phyloP scores from a whole-genome alignment of 768 basidiomycete genomes.

The Pholiota microspora region DNA sequence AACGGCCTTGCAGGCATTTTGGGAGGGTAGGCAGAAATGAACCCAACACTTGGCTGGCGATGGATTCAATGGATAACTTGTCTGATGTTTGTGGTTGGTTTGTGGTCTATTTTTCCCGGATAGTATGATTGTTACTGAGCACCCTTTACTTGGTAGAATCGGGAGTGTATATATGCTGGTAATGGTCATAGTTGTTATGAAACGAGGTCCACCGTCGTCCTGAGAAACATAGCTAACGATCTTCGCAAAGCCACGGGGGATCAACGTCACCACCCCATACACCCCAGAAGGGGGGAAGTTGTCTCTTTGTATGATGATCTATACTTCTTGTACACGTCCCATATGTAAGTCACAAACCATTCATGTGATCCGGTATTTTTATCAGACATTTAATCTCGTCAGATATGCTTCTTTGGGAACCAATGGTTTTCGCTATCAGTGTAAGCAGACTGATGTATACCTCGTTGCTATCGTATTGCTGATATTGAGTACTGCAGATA shows the following conservation, averaged over 20 bases:
- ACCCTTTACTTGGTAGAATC: not conserved
- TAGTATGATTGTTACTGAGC: not conserved
- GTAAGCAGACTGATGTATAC: not conserved
- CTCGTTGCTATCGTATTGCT: too few species aligned
- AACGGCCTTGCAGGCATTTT: not conserved
- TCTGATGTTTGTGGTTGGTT: constrained; percentile 53
- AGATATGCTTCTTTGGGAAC: not conserved
- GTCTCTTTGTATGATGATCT: not conserved
- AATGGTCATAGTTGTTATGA: not conserved
- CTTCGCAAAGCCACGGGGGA: not conserved
- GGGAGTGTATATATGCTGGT: not conserved
- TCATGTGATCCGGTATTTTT: too few species aligned
- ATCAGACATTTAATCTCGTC: not conserved
- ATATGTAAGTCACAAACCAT: not conserved
- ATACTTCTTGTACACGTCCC: not conserved
- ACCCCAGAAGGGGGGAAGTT: not conserved
- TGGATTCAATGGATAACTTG: constrained; percentile 89
- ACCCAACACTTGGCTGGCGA: constrained; percentile 60
- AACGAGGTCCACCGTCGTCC: not conserved
- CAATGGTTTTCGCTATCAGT: not conserved
- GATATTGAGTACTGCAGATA: too few species aligned
- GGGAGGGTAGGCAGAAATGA: constrained; percentile 62
- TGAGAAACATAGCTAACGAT: not conserved
- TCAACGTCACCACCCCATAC: not conserved
- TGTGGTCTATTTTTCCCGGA: not conserved